These are phyloP conservation scores for Carnegiea gigantea DNA, from an alignment of 179 eudicot genomes.

Conservation along the genomic window DNA sequence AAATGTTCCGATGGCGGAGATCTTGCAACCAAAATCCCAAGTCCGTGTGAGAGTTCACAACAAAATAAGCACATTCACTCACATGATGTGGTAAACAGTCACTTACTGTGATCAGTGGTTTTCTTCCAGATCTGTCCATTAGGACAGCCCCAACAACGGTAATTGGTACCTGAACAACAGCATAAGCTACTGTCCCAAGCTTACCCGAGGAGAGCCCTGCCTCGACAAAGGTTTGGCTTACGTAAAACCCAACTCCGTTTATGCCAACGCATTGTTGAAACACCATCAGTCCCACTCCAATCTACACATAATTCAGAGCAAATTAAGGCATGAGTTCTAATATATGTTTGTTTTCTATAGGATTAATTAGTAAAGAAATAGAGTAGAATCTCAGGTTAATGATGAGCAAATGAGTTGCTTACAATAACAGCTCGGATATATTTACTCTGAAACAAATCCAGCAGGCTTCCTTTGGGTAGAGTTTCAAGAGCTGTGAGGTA, in stretches of 20 bases:
- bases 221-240: slow-evolving; percentile 56
- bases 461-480: slow-evolving; percentile 52
- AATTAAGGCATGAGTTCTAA: not conserved
- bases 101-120: slow-evolving; percentile 61
- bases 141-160: slow-evolving; percentile 65
- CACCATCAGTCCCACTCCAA: slow-evolving; percentile 79
- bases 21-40: slow-evolving; percentile 33
- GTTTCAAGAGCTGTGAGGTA: slow-evolving; percentile 38
- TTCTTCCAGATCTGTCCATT: slow-evolving; percentile 81
- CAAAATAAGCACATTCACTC: not conserved
- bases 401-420: slow-evolving; percentile 30
- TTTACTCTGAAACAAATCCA: slow-evolving; percentile 58
- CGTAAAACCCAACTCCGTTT: slow-evolving; percentile 76
- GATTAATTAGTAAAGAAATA: not conserved
- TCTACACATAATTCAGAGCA: slow-evolving; percentile 28
- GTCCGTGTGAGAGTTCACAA: not conserved
- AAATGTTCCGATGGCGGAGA: slow-evolving; percentile 64
- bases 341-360: not conserved
- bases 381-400: not conserved
- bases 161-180: slow-evolving; percentile 47
- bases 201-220: slow-evolving; percentile 74
- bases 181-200: slow-evolving; percentile 65
- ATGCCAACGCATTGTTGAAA: slow-evolving; percentile 86
- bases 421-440: slow-evolving; percentile 68
- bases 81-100: not conserved